Percentiles rank a stretch among this genome's conserved stretches.
These are phyloP conservation scores for Rheum nobile DNA, from an alignment of 148 eudicot genomes.

Conservation along the genomic window DNA sequence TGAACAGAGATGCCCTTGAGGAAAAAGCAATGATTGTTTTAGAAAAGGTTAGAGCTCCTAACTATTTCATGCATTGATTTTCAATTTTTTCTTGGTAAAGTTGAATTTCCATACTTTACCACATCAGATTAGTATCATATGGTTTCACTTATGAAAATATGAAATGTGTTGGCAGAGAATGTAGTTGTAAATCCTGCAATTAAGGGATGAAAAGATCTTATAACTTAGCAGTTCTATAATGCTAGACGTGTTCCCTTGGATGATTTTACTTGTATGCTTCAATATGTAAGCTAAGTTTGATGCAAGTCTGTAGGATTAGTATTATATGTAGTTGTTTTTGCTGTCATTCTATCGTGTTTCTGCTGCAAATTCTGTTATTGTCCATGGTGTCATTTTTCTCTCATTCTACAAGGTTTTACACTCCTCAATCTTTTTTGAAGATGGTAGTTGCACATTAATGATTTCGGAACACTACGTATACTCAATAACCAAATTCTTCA, in stretches of 20 bases:
- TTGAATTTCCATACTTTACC: neutral
- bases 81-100: neutral
- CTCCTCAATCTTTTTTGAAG: too few species aligned
- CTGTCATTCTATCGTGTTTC: too few species aligned
- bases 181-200: neutral
- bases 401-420: too few species aligned
- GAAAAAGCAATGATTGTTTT: conserved; percentile 75
- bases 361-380: too few species aligned
- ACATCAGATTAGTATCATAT: neutral
- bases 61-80: neutral
- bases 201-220: too few species aligned
- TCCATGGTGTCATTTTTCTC: too few species aligned
- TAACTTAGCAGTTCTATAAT: neutral
- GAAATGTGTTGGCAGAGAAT: neutral
- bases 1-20: conserved; percentile 69
- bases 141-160: neutral
- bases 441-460: too few species aligned
- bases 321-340: too few species aligned
- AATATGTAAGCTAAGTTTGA: neutral
- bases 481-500: too few species aligned
- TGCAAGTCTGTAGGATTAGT: neutral
- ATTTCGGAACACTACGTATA: too few species aligned
- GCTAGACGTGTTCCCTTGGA: neutral
- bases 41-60: conserved; percentile 51
- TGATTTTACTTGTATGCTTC: neutral